Evolutionary conservation across 306 rosid species (phyloP), one percentile per base, ranked within the genome.

Genomic region (Vigna reflexopilosa): DNA sequence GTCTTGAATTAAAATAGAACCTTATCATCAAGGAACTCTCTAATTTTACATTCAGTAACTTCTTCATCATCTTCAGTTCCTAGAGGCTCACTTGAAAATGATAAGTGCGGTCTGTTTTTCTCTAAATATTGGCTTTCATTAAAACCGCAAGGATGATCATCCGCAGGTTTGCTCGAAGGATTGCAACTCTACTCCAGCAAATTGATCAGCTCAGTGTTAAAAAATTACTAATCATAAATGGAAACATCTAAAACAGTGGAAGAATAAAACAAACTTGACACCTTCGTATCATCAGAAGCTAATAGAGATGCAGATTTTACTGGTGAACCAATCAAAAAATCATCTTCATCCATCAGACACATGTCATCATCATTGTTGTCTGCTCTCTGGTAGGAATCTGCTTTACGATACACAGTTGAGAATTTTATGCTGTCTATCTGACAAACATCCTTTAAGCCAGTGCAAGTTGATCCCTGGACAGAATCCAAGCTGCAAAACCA

Each of bases 1-100:
- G 68, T 69, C n/a, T 58, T 22, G 38, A 49, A 75, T 59, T 47
- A 55, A 73, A 78, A 58, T 34, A 61, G 75, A 74, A 94, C 97
- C 97, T 92, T 94, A 34, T 83, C 95, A 66, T 92, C 97, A 48
- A 94, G 80, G 84, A 94, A 94, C 79, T 90, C 93, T 90, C 89
- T 88, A 78, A 94, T 94, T 86, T 94, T 94, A 36, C 85, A 86
- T 57, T 94, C 98, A 0, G 97, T 90, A 55, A 94, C 92, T 80
- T 94, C 98, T 73, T 92, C 97, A 52, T 94, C 96, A 70, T 94
- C 96, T 76, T 92, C 98, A 59, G 71, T 88, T 24, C 80, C 87
- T 51, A 75, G 45, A 77, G 89, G 92, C 73, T 92, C 91, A 75
- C 82, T 76, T 71, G 88, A 85, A 86, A 86, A 89, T 59, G 89